Percentiles rank a stretch among this genome's conserved stretches.
These are phyloP conservation scores for Elsinoe perseae DNA, from an alignment of 2,329 filamentous ascomycete genomes.

Conservation along the genomic window DNA sequence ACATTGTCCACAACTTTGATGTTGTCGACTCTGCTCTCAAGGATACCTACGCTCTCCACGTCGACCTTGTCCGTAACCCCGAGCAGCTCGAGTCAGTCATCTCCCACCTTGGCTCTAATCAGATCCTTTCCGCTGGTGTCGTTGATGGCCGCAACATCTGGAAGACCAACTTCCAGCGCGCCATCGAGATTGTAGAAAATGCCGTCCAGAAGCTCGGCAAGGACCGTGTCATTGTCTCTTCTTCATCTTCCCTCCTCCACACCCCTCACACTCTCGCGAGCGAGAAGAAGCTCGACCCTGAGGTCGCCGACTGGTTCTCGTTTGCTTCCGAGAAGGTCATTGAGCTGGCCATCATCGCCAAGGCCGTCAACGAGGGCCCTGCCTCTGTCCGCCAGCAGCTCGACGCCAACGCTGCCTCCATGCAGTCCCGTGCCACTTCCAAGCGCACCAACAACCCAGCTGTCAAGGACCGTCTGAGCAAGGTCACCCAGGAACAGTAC, in stretches of 20 bases:
- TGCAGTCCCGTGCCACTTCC: slow-evolving; percentile 83
- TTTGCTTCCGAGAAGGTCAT: slow-evolving; percentile 91
- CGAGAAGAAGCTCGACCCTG: slow-evolving; percentile 95
- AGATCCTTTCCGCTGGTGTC: slow-evolving; percentile 88
- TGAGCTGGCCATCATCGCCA: slow-evolving; percentile 88
- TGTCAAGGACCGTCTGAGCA: slow-evolving; percentile 92
- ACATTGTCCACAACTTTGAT: slow-evolving; percentile 98
- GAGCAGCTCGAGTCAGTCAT: slow-evolving; percentile 89
- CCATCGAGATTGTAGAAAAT: slow-evolving; percentile 82
- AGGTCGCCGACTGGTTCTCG: slow-evolving; percentile 97
- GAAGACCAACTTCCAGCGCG: slow-evolving; percentile 98
- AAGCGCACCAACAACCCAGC: slow-evolving; percentile 93
- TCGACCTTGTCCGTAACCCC: slow-evolving; percentile 96
- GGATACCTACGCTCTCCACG: slow-evolving; percentile 75
- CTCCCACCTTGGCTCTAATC: slow-evolving; percentile 74
- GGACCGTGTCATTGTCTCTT: slow-evolving; percentile 93
- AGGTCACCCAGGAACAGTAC: slow-evolving; percentile 77
- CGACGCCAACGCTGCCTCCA: slow-evolving; percentile 92
- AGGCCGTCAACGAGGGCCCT: slow-evolving; percentile 90
- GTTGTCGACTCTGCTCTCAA: slow-evolving; percentile 61
- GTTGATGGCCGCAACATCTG: slow-evolving; percentile 99
- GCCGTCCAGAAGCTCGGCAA: slow-evolving; percentile 94
- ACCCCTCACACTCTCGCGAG: slow-evolving; percentile 95
- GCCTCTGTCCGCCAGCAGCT: slow-evolving; percentile 79
- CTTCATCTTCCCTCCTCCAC: slow-evolving; percentile 95